Conservation (phyloP, 1,139 yeast genomes). For the Candida neerlandica region DNA sequence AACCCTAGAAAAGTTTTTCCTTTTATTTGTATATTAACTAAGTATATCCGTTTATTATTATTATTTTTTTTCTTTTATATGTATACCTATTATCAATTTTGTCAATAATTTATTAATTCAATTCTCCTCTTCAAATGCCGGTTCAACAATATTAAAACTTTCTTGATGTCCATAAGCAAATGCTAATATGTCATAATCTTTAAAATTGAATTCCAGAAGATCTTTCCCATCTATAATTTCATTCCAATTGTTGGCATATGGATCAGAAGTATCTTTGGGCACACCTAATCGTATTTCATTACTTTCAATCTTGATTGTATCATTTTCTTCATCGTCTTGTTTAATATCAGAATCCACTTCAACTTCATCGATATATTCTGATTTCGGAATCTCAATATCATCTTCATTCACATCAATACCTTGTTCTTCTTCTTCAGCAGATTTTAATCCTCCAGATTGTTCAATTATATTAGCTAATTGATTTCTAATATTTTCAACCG, state of each 20-base stretch:
- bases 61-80: neutral
- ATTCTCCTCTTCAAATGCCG: conserved; percentile 47
- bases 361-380: conserved; percentile 15
- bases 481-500: conserved; percentile 32
- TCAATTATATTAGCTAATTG: conserved; percentile 41
- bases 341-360: conserved; percentile 27
- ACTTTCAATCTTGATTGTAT: conserved; percentile 9
- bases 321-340: conserved; percentile 2
- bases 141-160: conserved; percentile 41
- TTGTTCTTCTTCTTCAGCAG: conserved; percentile 20
- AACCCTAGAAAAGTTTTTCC: no score
- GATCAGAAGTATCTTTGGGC: conserved; percentile 43
- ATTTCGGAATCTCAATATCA: conserved; percentile 17
- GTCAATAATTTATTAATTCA: neutral
- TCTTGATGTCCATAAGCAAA: conserved; percentile 42
- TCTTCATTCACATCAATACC: conserved; percentile 16
- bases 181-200: conserved; percentile 44
- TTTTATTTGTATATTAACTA: neutral
- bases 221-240: conserved; percentile 30
- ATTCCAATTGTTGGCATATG: conserved; percentile 46
- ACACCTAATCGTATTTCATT: conserved; percentile 40
- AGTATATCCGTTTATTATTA: neutral
- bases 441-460: conserved; percentile 48
- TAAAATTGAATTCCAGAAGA: conserved; percentile 29
- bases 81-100: neutral